Evolutionary conservation across 768 basidiomycete genomes (phyloP).

Genomic region (Tylopilus vinaceipallidus): DNA sequence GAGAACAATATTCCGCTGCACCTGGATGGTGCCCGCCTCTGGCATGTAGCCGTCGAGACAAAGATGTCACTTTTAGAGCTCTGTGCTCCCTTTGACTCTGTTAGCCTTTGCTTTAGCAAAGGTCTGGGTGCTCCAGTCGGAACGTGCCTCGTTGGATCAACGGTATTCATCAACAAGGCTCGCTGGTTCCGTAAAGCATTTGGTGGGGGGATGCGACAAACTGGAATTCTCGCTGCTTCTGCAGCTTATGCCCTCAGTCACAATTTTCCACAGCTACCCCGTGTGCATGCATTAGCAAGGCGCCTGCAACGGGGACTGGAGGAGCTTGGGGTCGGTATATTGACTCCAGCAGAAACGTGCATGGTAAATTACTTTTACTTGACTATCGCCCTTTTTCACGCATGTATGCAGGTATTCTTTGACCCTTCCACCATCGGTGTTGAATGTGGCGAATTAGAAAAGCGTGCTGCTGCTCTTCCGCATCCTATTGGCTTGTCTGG

Average conservation of each 20-base stretch:
- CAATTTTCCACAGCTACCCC: constrained; percentile 73
- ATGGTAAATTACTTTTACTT: constrained; percentile 56
- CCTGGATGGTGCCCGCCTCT: constrained; percentile 91
- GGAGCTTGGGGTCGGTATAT: constrained; percentile 70
- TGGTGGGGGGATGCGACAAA: constrained; percentile 95
- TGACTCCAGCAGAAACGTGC: constrained; percentile 79
- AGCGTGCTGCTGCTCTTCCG: constrained; percentile 58
- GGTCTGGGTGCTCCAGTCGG: constrained; percentile 89
- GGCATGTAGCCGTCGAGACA: constrained; percentile 89
- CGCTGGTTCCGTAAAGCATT: constrained; percentile 92
- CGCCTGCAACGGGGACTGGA: constrained; percentile 68
- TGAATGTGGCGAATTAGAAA: constrained; percentile 62
- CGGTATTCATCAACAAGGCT: constrained; percentile 73
- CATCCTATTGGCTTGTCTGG: constrained; percentile 67
- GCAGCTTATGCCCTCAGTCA: constrained; percentile 84
- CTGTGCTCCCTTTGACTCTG: constrained; percentile 86
- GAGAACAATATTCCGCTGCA: constrained; percentile 78
- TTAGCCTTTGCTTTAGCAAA: constrained; percentile 94
- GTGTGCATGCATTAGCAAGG: constrained; percentile 73
- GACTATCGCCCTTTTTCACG: background rate
- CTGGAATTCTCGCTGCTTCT: constrained; percentile 77
- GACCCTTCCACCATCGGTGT: constrained; percentile 73
- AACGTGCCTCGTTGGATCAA: constrained; percentile 80
- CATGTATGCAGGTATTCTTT: constrained; percentile 65
- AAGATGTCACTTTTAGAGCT: constrained; percentile 68